A percentile compares a stretch with the other conserved stretches of the same genome.
These are phyloP conservation scores for Coleophoma cylindrospora DNA, from an alignment of 2,329 filamentous ascomycete genomes.

Conservation along the genomic window DNA sequence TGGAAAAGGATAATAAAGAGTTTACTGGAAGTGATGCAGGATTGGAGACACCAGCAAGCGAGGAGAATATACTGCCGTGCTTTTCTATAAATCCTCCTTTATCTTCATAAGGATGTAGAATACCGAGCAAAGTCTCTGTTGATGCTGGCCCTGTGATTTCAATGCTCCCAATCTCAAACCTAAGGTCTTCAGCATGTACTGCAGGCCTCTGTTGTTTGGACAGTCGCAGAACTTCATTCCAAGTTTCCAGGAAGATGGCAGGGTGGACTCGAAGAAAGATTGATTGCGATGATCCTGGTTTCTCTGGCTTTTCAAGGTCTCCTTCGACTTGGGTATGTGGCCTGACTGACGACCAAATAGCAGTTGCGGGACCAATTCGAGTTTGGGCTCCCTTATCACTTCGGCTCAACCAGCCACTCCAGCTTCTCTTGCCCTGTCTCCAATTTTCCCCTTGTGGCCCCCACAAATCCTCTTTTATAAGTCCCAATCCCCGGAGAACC, in stretches of 20 bases:
- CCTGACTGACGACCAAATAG: constrained; percentile 62
- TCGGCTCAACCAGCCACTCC: constrained; percentile 53
- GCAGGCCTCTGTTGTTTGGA: constrained; percentile 57
- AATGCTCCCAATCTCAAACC: constrained; percentile 70
- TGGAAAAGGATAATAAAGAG: constrained; percentile 65
- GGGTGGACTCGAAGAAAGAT: constrained; percentile 77
- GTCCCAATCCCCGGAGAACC: constrained; percentile 61
- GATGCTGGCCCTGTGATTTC: constrained; percentile 69
- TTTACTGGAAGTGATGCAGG: constrained; percentile 65
- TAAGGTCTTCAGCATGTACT: constrained; percentile 58
- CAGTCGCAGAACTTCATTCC: constrained; percentile 53
- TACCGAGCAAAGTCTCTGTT: constrained; percentile 69
- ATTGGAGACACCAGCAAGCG: constrained; percentile 57
- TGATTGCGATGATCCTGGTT: constrained; percentile 32
- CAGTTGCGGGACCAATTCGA: constrained; percentile 65
- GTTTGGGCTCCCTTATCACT: constrained; percentile 46
- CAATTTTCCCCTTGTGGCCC: constrained; percentile 63
- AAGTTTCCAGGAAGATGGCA: constrained; percentile 65
- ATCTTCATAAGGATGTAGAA: constrained; percentile 50
- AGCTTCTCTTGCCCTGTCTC: constrained; percentile 55
- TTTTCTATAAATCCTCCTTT: constrained; percentile 27
- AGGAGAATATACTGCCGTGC: constrained; percentile 44
- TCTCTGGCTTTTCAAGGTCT: constrained; percentile 28
- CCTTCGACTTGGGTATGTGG: constrained; percentile 12
- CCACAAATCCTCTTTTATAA: constrained; percentile 57